Conservation (phyloP, 345 rosid genomes). For the Eucalyptus cloeziana region DNA sequence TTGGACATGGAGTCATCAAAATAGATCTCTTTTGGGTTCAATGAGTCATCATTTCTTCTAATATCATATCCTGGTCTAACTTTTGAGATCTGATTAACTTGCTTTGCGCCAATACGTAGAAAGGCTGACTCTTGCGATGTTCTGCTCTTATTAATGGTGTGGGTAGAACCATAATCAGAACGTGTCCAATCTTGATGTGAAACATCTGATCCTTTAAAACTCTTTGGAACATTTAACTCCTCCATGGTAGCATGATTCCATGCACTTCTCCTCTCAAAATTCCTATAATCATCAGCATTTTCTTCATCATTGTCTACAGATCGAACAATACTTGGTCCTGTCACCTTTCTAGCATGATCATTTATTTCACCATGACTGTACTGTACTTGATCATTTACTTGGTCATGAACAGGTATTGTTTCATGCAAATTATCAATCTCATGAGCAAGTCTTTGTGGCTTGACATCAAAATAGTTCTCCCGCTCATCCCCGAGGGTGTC, state of each 20-base stretch:
- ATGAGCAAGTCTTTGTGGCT: conserved; percentile 5
- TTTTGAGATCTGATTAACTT: conserved; percentile 3
- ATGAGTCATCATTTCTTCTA: conserved; percentile 24
- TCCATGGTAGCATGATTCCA: conserved; percentile 15
- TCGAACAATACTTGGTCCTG: conserved; percentile 16
- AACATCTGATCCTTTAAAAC: conserved; percentile 15
- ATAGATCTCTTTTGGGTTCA: conserved; percentile 12
- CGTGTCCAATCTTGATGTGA: conserved; percentile 14
- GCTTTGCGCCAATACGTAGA: neutral
- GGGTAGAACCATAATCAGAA: conserved; percentile 11
- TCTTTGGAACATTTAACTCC: conserved; percentile 6
- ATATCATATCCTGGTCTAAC: conserved; percentile 23
- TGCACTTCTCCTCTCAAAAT: conserved; percentile 7
- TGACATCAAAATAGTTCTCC: conserved; percentile 16
- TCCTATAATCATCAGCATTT: conserved; percentile 13
- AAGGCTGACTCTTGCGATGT: neutral
- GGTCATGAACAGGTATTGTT: conserved; percentile 6
- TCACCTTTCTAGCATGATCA: conserved; percentile 11
- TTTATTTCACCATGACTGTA: conserved; percentile 15
- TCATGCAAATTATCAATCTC: conserved; percentile 10
- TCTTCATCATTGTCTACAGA: conserved; percentile 12
- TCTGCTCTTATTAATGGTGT: neutral
- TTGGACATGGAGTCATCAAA: conserved; percentile 3
- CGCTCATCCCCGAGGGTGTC: conserved; percentile 14
- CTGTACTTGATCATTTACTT: conserved; percentile 1